A percentile compares a stretch with the other conserved stretches of the same genome.
These are phyloP conservation scores for Polytrichum formosum DNA, from an alignment of 225 moss, liverwort and hornwort genomes.

Conservation along the genomic window DNA sequence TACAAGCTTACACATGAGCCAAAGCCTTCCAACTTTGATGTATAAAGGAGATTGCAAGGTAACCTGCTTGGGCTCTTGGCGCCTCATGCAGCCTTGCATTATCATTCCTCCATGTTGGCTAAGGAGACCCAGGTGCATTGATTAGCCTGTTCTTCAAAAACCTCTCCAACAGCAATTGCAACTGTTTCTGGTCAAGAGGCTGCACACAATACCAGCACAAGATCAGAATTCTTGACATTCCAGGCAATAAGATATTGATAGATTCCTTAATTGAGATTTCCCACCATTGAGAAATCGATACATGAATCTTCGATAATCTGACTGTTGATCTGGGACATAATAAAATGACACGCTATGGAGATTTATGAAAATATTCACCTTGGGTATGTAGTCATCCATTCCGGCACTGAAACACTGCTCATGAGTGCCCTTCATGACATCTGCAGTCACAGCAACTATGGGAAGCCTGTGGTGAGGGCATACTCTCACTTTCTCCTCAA, in stretches of 20 bases:
- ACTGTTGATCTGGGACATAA: too few species aligned
- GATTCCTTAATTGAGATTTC: too few species aligned
- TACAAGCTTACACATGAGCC: background rate
- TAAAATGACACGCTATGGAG: too few species aligned
- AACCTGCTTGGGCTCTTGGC: background rate
- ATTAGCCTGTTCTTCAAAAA: conserved; percentile 31
- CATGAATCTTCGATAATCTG: too few species aligned
- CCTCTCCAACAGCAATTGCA: conserved; percentile 48
- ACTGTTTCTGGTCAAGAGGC: conserved; percentile 57
- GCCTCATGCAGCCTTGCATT: background rate
- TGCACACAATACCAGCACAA: conserved; percentile 11
- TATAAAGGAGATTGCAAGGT: background rate
- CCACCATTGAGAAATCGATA: too few species aligned
- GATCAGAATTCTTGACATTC: too few species aligned
- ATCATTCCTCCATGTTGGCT: background rate
- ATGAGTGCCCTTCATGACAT: conserved; percentile 95
- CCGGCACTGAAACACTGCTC: conserved; percentile 76
- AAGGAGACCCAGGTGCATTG: conserved; percentile 24
- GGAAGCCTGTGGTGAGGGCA: conserved; percentile 69
- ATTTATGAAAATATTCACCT: conserved; percentile 31
- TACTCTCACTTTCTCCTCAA: conserved; percentile 36
- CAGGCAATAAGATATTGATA: too few species aligned
- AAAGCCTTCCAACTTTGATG: background rate
- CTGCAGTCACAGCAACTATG: conserved; percentile 92
- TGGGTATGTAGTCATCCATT: conserved; percentile 95